Conservation (phyloP, 441 rosid species). For the Erodium trifolium region DNA sequence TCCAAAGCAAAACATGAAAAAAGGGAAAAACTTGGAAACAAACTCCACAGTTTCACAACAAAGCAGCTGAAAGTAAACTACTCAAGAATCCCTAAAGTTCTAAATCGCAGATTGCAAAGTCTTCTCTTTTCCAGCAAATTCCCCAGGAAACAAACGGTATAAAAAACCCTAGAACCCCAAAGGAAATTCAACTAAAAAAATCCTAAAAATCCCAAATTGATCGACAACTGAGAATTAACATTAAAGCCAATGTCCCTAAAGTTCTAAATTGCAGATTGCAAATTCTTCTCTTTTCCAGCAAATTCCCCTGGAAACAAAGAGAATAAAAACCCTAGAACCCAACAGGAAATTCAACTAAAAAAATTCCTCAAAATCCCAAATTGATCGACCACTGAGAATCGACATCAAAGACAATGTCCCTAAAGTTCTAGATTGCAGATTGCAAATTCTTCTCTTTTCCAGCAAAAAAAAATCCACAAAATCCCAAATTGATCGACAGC, state of each 20-base stretch:
- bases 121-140: no score
- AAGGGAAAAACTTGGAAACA: background rate
- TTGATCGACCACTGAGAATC: background rate
- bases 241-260: background rate
- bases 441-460: no score
- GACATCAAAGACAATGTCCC: background rate
- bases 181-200: no score
- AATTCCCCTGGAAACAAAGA: background rate
- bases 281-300: background rate
- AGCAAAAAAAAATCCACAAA: no score
- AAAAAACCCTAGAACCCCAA: no score
- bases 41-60: background rate
- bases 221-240: no score
- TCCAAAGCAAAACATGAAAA: background rate
- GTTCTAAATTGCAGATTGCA: conserved; percentile 4
- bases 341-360: background rate
- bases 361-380: background rate
- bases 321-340: background rate
- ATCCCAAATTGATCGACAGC: no score
- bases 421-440: background rate
- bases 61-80: background rate
- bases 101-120: background rate
- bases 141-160: background rate
- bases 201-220: no score
- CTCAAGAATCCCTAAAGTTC: background rate